Conservation (phyloP, 1,139 yeast genomes). For the Magnusiomyces fungicola region DNA sequence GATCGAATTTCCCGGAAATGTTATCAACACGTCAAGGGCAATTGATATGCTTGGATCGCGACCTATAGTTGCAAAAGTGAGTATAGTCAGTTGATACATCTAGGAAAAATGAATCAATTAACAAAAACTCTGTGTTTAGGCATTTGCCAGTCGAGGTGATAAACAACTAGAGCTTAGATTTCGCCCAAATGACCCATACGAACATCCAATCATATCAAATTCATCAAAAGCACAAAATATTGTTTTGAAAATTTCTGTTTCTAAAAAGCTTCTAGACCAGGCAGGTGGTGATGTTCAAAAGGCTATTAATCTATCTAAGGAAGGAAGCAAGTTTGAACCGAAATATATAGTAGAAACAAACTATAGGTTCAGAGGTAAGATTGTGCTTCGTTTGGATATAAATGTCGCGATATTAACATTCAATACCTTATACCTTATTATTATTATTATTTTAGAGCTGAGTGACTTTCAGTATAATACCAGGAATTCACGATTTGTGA, state of each 20-base stretch:
- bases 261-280: constrained; percentile 48
- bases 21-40: constrained; percentile 56
- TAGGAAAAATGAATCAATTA: constrained; percentile 12
- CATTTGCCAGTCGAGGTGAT: constrained; percentile 32
- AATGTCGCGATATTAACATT: too few species aligned
- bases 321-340: constrained; percentile 14
- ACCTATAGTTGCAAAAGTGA: constrained; percentile 33
- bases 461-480: constrained; percentile 80
- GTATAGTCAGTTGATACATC: not conserved
- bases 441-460: constrained; percentile 40
- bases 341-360: constrained; percentile 52
- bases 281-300: constrained; percentile 45
- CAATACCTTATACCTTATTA: not conserved
- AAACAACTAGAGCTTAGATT: constrained; percentile 54
- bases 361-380: constrained; percentile 52
- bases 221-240: constrained; percentile 49
- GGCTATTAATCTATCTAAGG: constrained; percentile 37
- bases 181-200: constrained; percentile 59
- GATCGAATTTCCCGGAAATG: constrained; percentile 72
- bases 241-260: constrained; percentile 60
- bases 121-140: constrained; percentile 25
- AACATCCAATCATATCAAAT: constrained; percentile 67
- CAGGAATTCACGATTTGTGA: constrained; percentile 46
- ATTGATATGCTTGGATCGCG: constrained; percentile 73
- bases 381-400: constrained; percentile 13